Conservation (phyloP, 2,329 filamentous ascomycete species). For the Aspergillus ochraceus region DNA sequence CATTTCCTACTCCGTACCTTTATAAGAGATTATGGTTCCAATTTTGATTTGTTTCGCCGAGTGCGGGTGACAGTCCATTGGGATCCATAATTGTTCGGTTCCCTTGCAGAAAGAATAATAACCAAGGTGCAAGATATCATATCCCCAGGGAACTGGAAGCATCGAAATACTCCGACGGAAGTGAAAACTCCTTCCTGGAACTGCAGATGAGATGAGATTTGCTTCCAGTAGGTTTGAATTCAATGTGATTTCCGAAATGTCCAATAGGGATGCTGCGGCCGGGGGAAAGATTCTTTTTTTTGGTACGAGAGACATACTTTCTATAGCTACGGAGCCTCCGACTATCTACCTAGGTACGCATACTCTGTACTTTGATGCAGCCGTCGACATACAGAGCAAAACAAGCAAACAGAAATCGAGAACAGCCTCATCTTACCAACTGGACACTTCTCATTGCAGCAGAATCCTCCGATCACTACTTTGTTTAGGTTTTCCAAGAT, state of each 20-base stretch:
- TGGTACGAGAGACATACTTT: neutral
- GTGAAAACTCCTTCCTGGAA: neutral
- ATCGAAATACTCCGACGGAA: neutral
- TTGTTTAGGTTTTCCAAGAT: neutral
- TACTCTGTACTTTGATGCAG: too few relatives aligned
- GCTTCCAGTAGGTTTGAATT: neutral
- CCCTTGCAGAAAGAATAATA: constrained; percentile 14
- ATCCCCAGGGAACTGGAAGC: neutral
- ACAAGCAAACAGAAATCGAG: too few relatives aligned
- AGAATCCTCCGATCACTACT: constrained; percentile 11
- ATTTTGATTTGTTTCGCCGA: neutral
- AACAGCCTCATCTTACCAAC: constrained; percentile 6
- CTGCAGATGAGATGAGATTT: neutral
- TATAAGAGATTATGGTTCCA: neutral
- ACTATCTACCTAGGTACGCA: neutral
- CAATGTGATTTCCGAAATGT: neutral
- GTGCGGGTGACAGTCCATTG: constrained; percentile 4
- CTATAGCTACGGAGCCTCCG: neutral
- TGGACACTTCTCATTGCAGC: constrained; percentile 10
- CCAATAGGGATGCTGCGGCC: neutral
- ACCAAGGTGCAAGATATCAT: neutral
- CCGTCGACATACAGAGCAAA: neutral
- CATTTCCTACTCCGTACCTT: too few relatives aligned
- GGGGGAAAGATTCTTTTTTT: neutral
- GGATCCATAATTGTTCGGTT: constrained; percentile 5